Evolutionary conservation across 2,329 filamentous ascomycete genomes (phyloP), one percentile per base, ranked within the genome.

Genomic region (Arthrinium phaeospermum): DNA sequence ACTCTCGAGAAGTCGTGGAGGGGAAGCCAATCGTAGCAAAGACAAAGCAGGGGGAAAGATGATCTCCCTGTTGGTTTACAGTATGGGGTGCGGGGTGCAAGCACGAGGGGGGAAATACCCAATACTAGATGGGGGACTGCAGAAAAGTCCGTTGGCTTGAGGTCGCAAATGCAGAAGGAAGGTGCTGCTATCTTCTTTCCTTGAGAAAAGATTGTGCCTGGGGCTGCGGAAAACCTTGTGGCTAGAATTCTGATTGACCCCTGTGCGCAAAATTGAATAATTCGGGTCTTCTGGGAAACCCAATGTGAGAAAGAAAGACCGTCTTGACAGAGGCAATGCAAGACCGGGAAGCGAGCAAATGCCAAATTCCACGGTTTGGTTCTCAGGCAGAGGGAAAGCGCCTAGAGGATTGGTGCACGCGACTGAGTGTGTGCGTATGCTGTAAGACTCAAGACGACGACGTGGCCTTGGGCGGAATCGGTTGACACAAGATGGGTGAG

Each of bases 381-480:
- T 37, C 57, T n/a, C 34, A 41, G 34, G 57, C 10, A 24, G 57
- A 64, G 30, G 19, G 24, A 64, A 41, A 64, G 34, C 34, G 41
- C 57, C 30, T 64, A 41, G 57, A 64, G 10, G 34, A 64, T n/a
- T 22, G 57, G 57, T 64, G 57, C 57, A 64, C 57, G 57, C 57
- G 34, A 41, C 30, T 41, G 57, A 37, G 19, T 41, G 57, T 41
- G 57, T 64, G 57, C n/a, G 57, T 64, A 34, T 64, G 34, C 4
- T 64, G 57, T 64, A 64, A 64, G 57, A 64, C 57, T 64, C 57
- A 64, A 64, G 47, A 69, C 67, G 46, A 69, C 67, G 67, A 69
- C 45, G 67, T 69, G 67, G 67, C 45, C 67, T 69, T 6, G 67
- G 27, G 16, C 45, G n/a, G 67, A 30, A 49, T n/a, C n/a, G 67